Evolutionary conservation across 192 early-diverging fungal genomes (phyloP).

Genomic region (Rhizophagus clarus): DNA sequence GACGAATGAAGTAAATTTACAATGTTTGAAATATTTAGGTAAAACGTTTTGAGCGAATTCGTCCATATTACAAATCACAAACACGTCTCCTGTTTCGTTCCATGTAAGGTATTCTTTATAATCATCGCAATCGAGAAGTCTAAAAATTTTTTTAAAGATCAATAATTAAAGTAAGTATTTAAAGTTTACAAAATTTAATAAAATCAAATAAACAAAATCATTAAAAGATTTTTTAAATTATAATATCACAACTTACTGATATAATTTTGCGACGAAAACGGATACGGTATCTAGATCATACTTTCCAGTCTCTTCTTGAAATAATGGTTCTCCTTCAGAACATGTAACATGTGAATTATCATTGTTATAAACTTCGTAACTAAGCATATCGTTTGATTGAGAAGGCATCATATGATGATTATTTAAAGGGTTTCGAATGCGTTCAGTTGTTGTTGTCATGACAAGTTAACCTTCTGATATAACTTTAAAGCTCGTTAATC

Average conservation of each 20-base stretch:
- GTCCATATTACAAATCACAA: conserved; percentile 34
- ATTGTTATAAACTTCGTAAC: conserved; percentile 6
- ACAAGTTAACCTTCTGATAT: neutral
- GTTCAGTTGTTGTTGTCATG: conserved; percentile 2
- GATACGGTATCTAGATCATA: conserved; percentile 33
- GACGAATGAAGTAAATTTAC: conserved; percentile 55
- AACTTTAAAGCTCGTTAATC: too few relatives aligned
- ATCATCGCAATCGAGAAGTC: conserved; percentile 28
- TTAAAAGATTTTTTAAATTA: too few relatives aligned
- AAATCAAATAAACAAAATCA: too few relatives aligned
- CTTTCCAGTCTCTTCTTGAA: conserved; percentile 28
- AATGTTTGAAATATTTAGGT: conserved; percentile 51
- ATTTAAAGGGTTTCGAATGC: neutral
- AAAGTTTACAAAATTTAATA: too few relatives aligned
- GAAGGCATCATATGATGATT: conserved; percentile 24
- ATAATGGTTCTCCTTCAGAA: neutral
- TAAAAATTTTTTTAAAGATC: neutral
- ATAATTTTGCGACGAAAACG: conserved; percentile 30
- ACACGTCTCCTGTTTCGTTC: conserved; percentile 31
- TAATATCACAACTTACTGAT: conserved; percentile 24
- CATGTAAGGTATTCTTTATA: conserved; percentile 33
- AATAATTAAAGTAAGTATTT: too few relatives aligned
- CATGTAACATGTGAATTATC: conserved; percentile 2
- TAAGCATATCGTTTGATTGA: conserved; percentile 20
- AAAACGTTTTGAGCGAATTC: conserved; percentile 49